Base-by-base conservation (phyloP, 228 moss, liverwort and hornwort species). In the Sphagnum fallax region DNA sequence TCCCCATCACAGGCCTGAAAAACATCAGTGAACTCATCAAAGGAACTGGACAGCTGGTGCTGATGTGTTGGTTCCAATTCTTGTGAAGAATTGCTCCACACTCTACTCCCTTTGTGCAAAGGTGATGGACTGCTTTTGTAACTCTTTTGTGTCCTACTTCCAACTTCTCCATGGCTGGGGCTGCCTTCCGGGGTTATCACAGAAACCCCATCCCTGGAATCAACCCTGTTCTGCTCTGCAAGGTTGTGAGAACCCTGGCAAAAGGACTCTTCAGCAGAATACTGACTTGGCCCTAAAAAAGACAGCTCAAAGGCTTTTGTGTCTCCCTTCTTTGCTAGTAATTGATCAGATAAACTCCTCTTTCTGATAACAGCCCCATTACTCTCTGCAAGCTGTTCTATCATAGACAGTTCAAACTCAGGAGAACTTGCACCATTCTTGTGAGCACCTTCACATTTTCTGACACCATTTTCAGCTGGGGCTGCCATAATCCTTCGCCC, bases 301-400 rank as follows among this genome's bases (percentile, higher is more conserved):
- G 84, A 77, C 71, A 78, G 74, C 48, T 59, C 47, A 10, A 60
- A 57, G 62, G 65, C 60, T 8, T 72, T 67, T 70, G 9, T 55
- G 12, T 12, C 77, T 4, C 74, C 70, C 18, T 81, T 74, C n/a
- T 74, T 80, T 18, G 61, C 72, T 61, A 63, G 67, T 61, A 79
- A 77, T 15, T 80, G 73, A 62, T 73, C 89, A 74, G 81, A 69
- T 65, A 72, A 83, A 78, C 74, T 72, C 71, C 76, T 90, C 15
- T 78, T 83, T 71, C 88, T 86, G 73, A 87, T 81, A 73, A 89
- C 92, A 15, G 92, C 89, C 70, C 95, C 90, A 53, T 87, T 89
- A 6, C 75, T 82, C 78, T 95, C 90, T 52, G 79, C 82, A 65
- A 92, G 75, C 75, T 89, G 89, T 62, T 79, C 85, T 53, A 79